Evolutionary conservation across 257 asterid species (phyloP).

Genomic region (Nicotiana sylvestris): DNA sequence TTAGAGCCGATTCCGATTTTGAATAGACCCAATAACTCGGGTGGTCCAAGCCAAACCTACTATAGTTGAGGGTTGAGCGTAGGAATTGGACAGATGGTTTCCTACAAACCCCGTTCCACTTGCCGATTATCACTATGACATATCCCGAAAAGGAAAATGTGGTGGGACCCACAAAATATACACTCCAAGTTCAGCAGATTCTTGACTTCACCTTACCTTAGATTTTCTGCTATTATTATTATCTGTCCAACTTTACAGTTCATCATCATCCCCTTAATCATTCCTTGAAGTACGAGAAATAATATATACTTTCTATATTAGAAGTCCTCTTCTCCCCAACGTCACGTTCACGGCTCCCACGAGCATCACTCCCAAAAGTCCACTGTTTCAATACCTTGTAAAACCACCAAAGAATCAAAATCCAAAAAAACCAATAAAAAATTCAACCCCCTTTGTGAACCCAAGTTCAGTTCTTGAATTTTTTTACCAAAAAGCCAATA

Average conservation of each 20-base stretch:
- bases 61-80: no score
- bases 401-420: slow-evolving; percentile 2
- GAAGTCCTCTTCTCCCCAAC: neutral
- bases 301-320: neutral
- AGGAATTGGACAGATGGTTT: neutral
- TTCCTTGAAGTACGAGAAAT: neutral
- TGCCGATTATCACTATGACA: neutral
- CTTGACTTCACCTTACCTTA: neutral
- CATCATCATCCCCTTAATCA: neutral
- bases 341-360: slow-evolving; percentile 3
- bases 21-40: no score
- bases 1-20: no score
- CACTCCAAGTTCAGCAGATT: neutral
- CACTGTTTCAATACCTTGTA: neutral
- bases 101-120: neutral
- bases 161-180: neutral
- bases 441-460: neutral
- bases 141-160: neutral
- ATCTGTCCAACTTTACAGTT: neutral
- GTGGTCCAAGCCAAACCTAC: no score
- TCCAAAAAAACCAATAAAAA: neutral
- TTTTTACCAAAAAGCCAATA: neutral
- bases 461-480: neutral
- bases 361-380: neutral
- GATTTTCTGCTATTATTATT: neutral